Evolutionary conservation across 2,329 filamentous ascomycete species (phyloP), one percentile per base, ranked within the genome.

Genomic region (Trichoderma simmonsii): DNA sequence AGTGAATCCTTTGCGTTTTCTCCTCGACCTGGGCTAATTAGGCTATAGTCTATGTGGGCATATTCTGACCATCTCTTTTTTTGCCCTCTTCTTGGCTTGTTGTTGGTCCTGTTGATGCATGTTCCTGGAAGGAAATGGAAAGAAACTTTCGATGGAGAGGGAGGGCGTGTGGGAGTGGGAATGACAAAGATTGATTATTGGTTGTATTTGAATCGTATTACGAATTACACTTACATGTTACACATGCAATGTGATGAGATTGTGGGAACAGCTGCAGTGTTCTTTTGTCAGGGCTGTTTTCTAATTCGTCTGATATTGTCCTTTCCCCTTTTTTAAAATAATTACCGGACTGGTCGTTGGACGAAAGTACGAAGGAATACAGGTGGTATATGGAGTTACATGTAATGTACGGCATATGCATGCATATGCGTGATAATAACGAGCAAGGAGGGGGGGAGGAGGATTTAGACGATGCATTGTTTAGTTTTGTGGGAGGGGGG

Each of bases 371-470:
- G 15, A n/a, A 39, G 36, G 36, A 39, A 6, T 30, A 59, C 26
- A 59, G 26, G 56, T 59, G 21, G 26, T 15, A 9, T 36, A 36
- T 36, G 34, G 34, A 36, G 34, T 36, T 36, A 18, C 26, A 67
- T 67, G 65, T 48, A 56, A 68, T 68, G 54, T 60, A 68, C 65
- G 54, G 54, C 34, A 60, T 60, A 28, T 60, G 54, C 65, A 68
- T 68, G 65, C 65, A 68, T 68, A 60, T 68, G 65, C 54, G 54
- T 68, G 26, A 60, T 68, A 68, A 26, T 43, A 63, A 28, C 24
- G 28, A 30, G 14, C 30, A 39, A 21, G 9, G 28, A 48, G 26
- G 61, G 24, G 24, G 61, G 11, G 24, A 14, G 34, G 34, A 18
- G 32, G 24, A 15, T 9, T 18, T n/a, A 43, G 24, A 39, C 18